Percentiles rank a stretch among this genome's conserved stretches.
Evolutionary conservation across 345 rosid genomes (phyloP).

Genomic region (Salix viminalis): DNA sequence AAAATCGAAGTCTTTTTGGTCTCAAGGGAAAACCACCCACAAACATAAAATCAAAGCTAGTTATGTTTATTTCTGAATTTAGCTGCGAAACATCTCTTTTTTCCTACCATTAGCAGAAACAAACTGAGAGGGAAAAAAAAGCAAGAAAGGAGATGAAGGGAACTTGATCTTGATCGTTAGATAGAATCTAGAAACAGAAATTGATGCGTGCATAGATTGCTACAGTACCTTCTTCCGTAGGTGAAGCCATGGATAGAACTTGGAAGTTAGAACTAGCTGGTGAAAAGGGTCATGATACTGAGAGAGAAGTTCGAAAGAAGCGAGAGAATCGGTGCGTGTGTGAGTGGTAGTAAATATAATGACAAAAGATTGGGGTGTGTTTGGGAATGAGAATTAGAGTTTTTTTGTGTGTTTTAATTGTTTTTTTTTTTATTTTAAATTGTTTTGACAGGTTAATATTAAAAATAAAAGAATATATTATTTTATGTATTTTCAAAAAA

Average conservation of each 20-base stretch:
- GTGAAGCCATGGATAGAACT: slow-evolving; percentile 24
- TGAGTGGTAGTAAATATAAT: too few relatives aligned
- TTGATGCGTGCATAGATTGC: background rate
- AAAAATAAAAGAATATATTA: too few relatives aligned
- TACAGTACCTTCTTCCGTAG: slow-evolving; percentile 31
- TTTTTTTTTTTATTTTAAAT: too few relatives aligned
- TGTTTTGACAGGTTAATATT: too few relatives aligned
- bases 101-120: background rate
- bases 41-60: background rate
- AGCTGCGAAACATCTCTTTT: background rate
- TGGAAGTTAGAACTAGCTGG: background rate
- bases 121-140: background rate
- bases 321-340: background rate
- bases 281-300: background rate
- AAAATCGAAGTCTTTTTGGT: background rate
- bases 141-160: background rate
- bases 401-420: too few relatives aligned
- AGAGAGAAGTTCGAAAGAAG: background rate
- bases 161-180: background rate
- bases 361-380: too few relatives aligned
- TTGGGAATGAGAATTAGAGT: too few relatives aligned
- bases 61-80: background rate
- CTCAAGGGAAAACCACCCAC: background rate
- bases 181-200: background rate
- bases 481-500: too few relatives aligned